These are phyloP conservation scores for Nakataea oryzae DNA, from an alignment of 2,329 filamentous ascomycete species.

Conservation along the genomic window DNA sequence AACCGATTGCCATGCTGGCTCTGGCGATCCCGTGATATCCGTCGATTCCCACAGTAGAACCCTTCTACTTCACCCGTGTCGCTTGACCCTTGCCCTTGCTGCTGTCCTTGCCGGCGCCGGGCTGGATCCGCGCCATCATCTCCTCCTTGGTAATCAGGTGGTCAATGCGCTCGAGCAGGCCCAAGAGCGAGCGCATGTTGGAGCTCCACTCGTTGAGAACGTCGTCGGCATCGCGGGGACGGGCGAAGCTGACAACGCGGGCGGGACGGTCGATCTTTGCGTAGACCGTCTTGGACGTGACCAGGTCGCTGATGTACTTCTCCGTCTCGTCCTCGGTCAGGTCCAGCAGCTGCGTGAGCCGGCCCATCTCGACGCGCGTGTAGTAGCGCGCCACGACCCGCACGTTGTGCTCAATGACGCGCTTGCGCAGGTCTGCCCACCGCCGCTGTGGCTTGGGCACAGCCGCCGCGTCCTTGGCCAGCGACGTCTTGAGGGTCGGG, in stretches of 20 bases:
- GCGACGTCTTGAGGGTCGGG: neutral
- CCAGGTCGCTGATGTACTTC: conserved; percentile 95
- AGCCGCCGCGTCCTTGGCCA: conserved; percentile 42
- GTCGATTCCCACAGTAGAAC: neutral
- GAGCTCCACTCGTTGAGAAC: conserved; percentile 97
- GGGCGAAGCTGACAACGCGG: conserved; percentile 84
- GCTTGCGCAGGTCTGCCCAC: conserved; percentile 93
- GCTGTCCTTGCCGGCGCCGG: conserved; percentile 27
- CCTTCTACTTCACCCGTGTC: conserved; percentile 1
- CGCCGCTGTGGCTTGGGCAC: conserved; percentile 61
- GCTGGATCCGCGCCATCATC: conserved; percentile 98
- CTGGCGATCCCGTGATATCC: neutral
- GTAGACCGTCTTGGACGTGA: conserved; percentile 95
- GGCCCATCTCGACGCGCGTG: conserved; percentile 87
- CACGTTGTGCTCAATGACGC: conserved; percentile 98
- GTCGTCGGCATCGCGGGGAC: conserved; percentile 90
- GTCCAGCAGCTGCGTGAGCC: conserved; percentile 83
- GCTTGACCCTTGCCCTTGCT: conserved; percentile 21
- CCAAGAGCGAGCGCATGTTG: conserved; percentile 67
- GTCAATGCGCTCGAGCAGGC: conserved; percentile 77
- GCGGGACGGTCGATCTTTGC: conserved; percentile 95
- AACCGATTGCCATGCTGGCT: neutral
- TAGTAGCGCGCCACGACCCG: conserved; percentile 98
- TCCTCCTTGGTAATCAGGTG: conserved; percentile 99
- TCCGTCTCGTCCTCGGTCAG: conserved; percentile 92